Conservation (phyloP, 129 eudicot genomes). For the Tagetes erecta region DNA sequence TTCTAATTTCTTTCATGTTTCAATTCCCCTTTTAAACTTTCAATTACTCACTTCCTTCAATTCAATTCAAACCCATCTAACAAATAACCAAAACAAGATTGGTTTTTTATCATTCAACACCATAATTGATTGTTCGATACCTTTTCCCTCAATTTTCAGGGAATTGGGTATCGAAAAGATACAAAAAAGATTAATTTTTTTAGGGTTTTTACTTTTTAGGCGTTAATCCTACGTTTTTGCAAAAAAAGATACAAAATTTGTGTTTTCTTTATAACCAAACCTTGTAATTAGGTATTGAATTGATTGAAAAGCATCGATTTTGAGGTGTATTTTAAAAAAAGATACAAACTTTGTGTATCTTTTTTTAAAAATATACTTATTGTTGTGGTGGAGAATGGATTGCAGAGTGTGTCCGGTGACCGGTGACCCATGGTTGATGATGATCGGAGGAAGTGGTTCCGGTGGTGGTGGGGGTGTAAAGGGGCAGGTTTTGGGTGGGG, state of each 20-base stretch:
- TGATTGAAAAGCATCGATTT: neutral
- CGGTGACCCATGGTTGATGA: conserved; percentile 58
- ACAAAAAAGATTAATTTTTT: neutral
- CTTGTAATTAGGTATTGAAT: conserved; percentile 22
- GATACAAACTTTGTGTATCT: no score
- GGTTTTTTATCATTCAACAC: no score
- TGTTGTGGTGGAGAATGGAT: conserved; percentile 56
- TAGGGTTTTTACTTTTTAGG: conserved; percentile 6
- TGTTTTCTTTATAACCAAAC: neutral
- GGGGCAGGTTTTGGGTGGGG: conserved; percentile 33
- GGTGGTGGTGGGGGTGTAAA: conserved; percentile 42
- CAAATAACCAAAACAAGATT: conserved; percentile 1
- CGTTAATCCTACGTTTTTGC: neutral
- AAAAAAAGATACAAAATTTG: neutral
- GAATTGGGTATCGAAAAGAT: neutral
- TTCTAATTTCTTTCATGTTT: neutral
- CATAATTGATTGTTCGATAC: neutral
- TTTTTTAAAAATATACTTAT: neutral
- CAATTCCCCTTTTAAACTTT: neutral
- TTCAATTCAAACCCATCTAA: neutral
- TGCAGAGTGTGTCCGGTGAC: conserved; percentile 51
- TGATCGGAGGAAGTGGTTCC: conserved; percentile 34
- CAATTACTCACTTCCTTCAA: neutral
- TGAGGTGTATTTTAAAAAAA: no score
- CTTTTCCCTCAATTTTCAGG: neutral